Percentiles rank a stretch among this genome's conserved stretches.
These are phyloP conservation scores for Blastobotrys capitulatus DNA, from an alignment of 1,139 yeast species.

Conservation along the genomic window DNA sequence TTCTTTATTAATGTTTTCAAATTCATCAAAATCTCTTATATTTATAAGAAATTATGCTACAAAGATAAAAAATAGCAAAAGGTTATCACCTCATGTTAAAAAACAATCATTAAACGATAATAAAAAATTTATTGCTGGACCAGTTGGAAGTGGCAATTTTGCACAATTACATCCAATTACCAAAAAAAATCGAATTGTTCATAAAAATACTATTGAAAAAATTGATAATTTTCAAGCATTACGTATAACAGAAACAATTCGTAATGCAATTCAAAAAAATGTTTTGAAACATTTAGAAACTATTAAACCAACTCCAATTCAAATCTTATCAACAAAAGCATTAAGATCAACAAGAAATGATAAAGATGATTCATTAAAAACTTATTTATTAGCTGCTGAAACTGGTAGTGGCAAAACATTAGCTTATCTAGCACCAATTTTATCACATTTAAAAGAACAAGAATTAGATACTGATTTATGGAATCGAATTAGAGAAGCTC, in stretches of 20 bases:
- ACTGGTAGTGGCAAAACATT: slow-evolving; percentile 97
- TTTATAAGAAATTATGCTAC: slow-evolving; percentile 5
- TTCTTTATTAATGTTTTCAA: neutral
- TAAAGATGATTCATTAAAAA: slow-evolving; percentile 22
- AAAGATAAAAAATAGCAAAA: slow-evolving; percentile 13
- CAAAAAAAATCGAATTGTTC: slow-evolving; percentile 29
- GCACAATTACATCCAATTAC: slow-evolving; percentile 33
- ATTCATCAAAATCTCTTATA: neutral
- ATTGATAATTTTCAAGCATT: slow-evolving; percentile 60
- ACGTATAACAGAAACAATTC: slow-evolving; percentile 59
- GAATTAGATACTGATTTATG: slow-evolving; percentile 21
- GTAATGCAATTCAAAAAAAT: slow-evolving; percentile 57
- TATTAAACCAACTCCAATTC: slow-evolving; percentile 58
- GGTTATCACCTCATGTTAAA: slow-evolving; percentile 21
- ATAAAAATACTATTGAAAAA: slow-evolving; percentile 40
- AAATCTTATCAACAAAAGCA: slow-evolving; percentile 50
- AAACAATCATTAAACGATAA: slow-evolving; percentile 1
- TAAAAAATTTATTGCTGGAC: slow-evolving; percentile 18
- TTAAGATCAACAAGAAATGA: slow-evolving; percentile 35
- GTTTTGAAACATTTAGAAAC: slow-evolving; percentile 34
- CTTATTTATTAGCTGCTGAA: slow-evolving; percentile 86
- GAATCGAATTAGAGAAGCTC: slow-evolving; percentile 29
- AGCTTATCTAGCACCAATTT: slow-evolving; percentile 74
- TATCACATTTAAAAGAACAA: slow-evolving; percentile 58
- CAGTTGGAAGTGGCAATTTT: slow-evolving; percentile 30